Percentiles rank a stretch among this genome's conserved stretches.
Conservation (phyloP, 2,329 filamentous ascomycete species). For the Diatrype stigma region DNA sequence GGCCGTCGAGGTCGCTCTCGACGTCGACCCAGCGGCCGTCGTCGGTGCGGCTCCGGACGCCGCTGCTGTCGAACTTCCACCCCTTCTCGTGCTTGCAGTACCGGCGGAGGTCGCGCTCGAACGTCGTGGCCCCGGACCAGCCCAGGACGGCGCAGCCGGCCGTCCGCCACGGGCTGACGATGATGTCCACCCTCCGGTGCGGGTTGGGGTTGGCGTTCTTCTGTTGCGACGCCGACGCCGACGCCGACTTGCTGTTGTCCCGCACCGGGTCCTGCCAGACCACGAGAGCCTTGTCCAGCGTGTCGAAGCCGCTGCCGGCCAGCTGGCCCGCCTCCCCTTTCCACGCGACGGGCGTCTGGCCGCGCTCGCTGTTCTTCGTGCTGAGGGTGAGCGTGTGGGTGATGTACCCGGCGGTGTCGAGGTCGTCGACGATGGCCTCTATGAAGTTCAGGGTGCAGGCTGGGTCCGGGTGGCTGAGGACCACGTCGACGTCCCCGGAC, state of each 20-base stretch:
- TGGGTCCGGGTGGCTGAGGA: constrained; percentile 76
- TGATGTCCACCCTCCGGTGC: constrained; percentile 87
- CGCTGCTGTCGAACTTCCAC: constrained; percentile 90
- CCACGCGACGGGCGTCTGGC: constrained; percentile 57
- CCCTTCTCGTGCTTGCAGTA: constrained; percentile 69
- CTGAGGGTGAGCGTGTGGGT: constrained; percentile 77
- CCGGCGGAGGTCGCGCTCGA: constrained; percentile 77
- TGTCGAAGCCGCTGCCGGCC: constrained; percentile 71
- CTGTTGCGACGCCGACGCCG: constrained; percentile 5
- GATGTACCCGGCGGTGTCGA: constrained; percentile 68
- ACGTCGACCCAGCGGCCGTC: constrained; percentile 66
- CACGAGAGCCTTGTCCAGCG: constrained; percentile 84
- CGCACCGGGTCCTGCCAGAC: constrained; percentile 77
- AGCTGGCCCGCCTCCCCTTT: constrained; percentile 38
- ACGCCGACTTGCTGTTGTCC: constrained; percentile 32
- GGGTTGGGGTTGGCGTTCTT: constrained; percentile 69
- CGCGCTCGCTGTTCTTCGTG: constrained; percentile 65
- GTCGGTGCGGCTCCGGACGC: constrained; percentile 63
- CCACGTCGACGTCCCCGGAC: constrained; percentile 79
- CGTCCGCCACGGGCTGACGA: constrained; percentile 83
- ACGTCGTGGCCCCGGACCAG: constrained; percentile 87
- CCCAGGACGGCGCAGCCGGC: constrained; percentile 83
- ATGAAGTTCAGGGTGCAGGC: constrained; percentile 66
- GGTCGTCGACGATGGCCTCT: constrained; percentile 61
- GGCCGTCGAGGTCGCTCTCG: constrained; percentile 46